Conservation (phyloP, 1,139 yeast genomes). For the Spathaspora sp. region DNA sequence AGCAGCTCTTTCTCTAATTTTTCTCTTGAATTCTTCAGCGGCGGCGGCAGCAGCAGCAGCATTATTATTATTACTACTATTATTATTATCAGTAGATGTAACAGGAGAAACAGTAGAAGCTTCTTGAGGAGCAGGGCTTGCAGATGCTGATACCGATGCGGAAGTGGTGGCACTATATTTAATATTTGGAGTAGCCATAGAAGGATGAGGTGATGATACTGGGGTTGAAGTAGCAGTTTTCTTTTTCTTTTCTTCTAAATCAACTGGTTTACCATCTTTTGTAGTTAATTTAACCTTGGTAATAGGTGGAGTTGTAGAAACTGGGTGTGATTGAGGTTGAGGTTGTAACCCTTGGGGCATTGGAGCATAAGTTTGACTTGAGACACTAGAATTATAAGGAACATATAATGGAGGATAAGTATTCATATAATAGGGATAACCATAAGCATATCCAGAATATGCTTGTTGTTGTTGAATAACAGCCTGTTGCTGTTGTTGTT, state of each 20-base stretch:
- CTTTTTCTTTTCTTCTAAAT: conserved; percentile 45
- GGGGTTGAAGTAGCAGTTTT: conserved; percentile 20
- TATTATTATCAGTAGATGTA: conserved; percentile 5
- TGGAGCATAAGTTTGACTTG: conserved; percentile 10
- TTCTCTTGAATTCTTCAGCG: conserved; percentile 18
- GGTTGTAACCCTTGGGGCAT: conserved; percentile 14
- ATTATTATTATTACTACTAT: too few relatives aligned
- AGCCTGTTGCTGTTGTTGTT: conserved; percentile 10
- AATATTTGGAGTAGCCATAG: conserved; percentile 17
- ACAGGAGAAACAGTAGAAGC: conserved; percentile 14
- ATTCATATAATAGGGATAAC: conserved; percentile 17
- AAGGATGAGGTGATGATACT: conserved; percentile 18
- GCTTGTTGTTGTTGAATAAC: conserved; percentile 15
- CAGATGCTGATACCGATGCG: conserved; percentile 17
- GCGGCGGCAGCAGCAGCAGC: conserved; percentile 7
- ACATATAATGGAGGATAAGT: conserved; percentile 19
- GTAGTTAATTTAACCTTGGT: conserved; percentile 41
- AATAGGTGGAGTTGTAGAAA: conserved; percentile 15
- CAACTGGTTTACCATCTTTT: conserved; percentile 48
- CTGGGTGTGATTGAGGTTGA: background rate
- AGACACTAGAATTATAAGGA: conserved; percentile 15
- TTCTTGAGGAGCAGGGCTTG: conserved; percentile 5
- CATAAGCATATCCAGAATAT: conserved; percentile 18
- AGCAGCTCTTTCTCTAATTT: conserved; percentile 10
- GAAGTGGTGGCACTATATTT: too few relatives aligned